Evolutionary conservation across 129 eudicot genomes (phyloP).

Genomic region (Cynara cardunculus): DNA sequence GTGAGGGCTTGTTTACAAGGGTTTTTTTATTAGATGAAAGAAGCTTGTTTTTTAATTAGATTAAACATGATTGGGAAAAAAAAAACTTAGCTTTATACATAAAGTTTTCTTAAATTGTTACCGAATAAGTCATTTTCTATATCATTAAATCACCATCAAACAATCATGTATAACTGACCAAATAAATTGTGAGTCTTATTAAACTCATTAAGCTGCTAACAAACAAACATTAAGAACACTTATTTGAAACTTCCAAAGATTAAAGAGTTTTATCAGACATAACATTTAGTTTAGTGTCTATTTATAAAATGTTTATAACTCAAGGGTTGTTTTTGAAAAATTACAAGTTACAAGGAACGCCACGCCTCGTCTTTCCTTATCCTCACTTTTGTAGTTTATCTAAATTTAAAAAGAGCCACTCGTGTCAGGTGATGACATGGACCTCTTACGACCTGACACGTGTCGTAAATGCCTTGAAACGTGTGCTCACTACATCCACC

Average conservation of each 20-base stretch:
- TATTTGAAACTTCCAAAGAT: background rate
- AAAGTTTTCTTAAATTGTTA: no score
- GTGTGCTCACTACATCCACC: slow-evolving; percentile 36
- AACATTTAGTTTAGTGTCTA: background rate
- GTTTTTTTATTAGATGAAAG: no score
- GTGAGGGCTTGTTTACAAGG: no score
- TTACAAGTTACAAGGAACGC: slow-evolving; percentile 1
- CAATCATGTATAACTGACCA: no score
- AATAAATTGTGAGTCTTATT: no score
- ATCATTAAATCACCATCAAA: no score
- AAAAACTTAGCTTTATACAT: no score
- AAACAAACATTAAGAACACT: no score
- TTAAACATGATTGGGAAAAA: no score
- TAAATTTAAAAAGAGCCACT: slow-evolving; percentile 33
- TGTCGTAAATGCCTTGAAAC: slow-evolving; percentile 6
- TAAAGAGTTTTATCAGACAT: background rate
- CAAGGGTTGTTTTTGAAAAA: background rate
- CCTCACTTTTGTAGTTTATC: slow-evolving; percentile 24
- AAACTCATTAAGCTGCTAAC: no score
- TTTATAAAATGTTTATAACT: background rate
- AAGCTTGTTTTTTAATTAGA: no score
- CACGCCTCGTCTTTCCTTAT: slow-evolving; percentile 28
- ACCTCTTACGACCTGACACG: slow-evolving; percentile 14
- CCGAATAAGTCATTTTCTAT: no score
- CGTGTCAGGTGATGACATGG: slow-evolving; percentile 33